Evolutionary conservation across 306 rosid genomes (phyloP), one percentile per base, ranked within the genome.

Genomic region (Sophora flavescens): DNA sequence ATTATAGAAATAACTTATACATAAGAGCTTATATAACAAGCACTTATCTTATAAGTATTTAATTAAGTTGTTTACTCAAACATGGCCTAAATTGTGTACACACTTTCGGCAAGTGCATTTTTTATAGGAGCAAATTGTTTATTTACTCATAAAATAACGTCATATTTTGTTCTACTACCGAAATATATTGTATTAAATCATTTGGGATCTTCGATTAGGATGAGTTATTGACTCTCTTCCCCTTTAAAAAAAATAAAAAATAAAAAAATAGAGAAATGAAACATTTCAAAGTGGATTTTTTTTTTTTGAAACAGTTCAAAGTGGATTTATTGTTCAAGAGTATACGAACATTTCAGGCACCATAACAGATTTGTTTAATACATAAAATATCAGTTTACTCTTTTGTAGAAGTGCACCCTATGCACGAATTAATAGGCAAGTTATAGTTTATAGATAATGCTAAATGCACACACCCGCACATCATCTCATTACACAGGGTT

Each of bases 161-260:
- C 11, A 8, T 62, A 32, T 33, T 62, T 47, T 13, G 7, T 36
- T 33, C n/a, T 45, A 45, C 2, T 39, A 39, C 9, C 0, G 44
- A 22, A 22, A 39, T 39, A 41, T 41, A 41, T 41, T 8, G 35
- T 64, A 64, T 64, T 41, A 66, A 42, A 50, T 42, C 53, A 64
- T 42, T 66, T 42, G 5, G 71, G 47, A 8, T 11, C 51, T 5
- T 66, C 47, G 3, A 45, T 54, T 41, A 6, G 63, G 36, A 41
- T 12, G 68, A 66, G 15, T 30, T 41, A 28, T 56, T 56, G 80
- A 66, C 18, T 65, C 32, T 66, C 33, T n/a, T 58, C 16, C 30
- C 61, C 48, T n/a, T n/a, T n/a, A n/a, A n/a, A n/a, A n/a, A n/a
- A n/a, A n/a, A n/a, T n/a, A n/a, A n/a, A n/a, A n/a, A n/a, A n/a